Base-by-base conservation (phyloP, 352 stramenopile genomes). In the Phytophthora multivora region DNA sequence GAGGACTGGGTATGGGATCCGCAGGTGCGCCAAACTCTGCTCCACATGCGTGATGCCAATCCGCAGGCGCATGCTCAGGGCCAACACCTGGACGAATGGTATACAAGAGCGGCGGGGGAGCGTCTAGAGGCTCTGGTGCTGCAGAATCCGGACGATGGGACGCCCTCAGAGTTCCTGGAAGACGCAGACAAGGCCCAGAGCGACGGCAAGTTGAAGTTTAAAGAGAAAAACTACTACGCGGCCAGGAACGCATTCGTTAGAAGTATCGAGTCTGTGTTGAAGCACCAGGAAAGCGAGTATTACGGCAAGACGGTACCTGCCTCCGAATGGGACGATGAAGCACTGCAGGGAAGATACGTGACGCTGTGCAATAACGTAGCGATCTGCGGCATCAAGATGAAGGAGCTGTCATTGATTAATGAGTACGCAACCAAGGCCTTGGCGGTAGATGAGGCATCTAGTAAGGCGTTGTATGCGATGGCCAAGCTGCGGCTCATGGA, bases 1-100 rank as follows among this genome's bases (percentile, higher is more conserved):
- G 72, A 83, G 43, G 82, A 93, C 51, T 90, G 85, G 76, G 73
- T 95, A 1, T 93, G 83, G 84, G 84, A 95, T 47, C 70, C 82
- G 0, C 62, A 66, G 10, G 76, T 88, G 25, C 84, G 73, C 9
- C 69, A 88, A 40, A 71, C 88, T 18, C 67, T 95, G 9, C 21
- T 70, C 0, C 62, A 66, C 4, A 68, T 95, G 52, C 73, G 80
- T 18, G 58, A 70, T 13, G 28, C 39, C 2, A 64, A 75, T 11
- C 71, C 73, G 2, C 62, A 61, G 40, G 39, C 43, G 6, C 66
- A 75, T 16, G 31, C 69, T 25, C 60, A 78, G 15, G 55, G 41
- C 2, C 35, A 70, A n/a, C 41, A 77, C 13, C 23, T 80, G 12
- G 73, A 83, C 18, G 53, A 75, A n/a, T 79, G 77, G 76, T 90